Conservation (phyloP, 192 early-diverging fungal species). For the Oehlia diaphana region DNA sequence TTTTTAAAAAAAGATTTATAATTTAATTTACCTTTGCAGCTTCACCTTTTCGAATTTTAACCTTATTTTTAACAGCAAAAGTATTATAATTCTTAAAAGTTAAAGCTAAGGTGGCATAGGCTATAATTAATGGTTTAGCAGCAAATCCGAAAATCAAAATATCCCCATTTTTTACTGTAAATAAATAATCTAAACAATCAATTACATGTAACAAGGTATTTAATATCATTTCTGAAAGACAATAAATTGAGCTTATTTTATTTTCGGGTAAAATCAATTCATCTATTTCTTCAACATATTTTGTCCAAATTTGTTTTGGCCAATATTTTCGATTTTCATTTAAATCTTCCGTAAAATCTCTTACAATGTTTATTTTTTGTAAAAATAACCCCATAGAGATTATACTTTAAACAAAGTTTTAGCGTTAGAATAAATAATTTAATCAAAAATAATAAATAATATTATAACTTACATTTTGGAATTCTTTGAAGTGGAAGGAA, state of each 20-base stretch:
- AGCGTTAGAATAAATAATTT: not conserved
- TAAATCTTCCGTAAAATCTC: constrained; percentile 91
- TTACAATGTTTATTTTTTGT: constrained; percentile 97
- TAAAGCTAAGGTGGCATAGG: constrained; percentile 82
- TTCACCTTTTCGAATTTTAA: constrained; percentile 90
- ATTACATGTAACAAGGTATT: constrained; percentile 85
- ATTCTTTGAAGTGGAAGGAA: constrained; percentile 13
- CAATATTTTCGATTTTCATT: constrained; percentile 91
- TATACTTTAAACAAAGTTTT: not conserved
- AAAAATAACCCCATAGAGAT: constrained; percentile 88
- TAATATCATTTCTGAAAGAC: constrained; percentile 85
- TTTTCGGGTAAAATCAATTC: constrained; percentile 72
- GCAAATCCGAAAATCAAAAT: constrained; percentile 80
- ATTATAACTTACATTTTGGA: constrained; percentile 5
- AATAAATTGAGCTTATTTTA: constrained; percentile 62
- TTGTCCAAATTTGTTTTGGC: constrained; percentile 91
- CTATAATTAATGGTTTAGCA: constrained; percentile 98
- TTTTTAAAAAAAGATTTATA: not conserved
- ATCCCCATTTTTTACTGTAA: constrained; percentile 68
- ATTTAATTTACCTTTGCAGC: constrained; percentile 55
- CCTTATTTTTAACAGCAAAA: constrained; percentile 51
- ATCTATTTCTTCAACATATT: constrained; percentile 71
- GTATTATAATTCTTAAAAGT: constrained; percentile 85
- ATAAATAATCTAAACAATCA: constrained; percentile 83
- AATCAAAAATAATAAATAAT: not conserved